These are phyloP conservation scores for Heliosperma pusillum DNA, from an alignment of 148 eudicot genomes.

Conservation along the genomic window DNA sequence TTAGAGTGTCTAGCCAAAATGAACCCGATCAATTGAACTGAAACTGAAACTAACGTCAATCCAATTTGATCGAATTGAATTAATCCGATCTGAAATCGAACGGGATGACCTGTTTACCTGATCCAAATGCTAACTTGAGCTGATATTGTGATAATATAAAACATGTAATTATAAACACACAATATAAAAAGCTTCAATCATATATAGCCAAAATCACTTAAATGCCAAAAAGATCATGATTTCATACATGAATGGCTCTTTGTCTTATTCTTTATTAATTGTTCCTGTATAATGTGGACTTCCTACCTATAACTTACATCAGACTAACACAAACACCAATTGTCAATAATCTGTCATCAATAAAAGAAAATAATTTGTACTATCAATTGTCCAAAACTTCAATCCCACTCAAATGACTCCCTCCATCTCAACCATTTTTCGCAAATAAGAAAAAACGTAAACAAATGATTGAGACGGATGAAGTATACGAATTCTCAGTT, in stretches of 20 bases:
- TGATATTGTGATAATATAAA: not conserved
- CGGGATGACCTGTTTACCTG: no score
- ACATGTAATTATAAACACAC: not conserved
- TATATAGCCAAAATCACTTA: slow-evolving; percentile 8
- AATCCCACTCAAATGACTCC: slow-evolving; percentile 14
- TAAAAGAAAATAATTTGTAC: not conserved
- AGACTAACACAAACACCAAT: not conserved
- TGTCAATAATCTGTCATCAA: not conserved
- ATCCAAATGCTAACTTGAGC: not conserved
- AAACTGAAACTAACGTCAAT: no score
- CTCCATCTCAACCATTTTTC: no score
- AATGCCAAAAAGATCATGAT: slow-evolving; percentile 2
- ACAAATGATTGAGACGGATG: no score
- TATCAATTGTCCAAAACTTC: slow-evolving; percentile 18
- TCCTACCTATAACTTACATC: slow-evolving; percentile 16
- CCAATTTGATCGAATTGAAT: no score
- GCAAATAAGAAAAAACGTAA: no score
- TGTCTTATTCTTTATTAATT: slow-evolving; percentile 1
- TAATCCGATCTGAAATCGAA: no score
- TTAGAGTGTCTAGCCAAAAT: no score
- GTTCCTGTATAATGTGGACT: slow-evolving; percentile 18
- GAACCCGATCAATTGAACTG: no score
- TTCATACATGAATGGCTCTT: not conserved
- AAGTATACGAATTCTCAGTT: no score
- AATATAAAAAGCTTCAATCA: slow-evolving; percentile 13